Evolutionary conservation across 1,139 yeast genomes (phyloP).

Genomic region (Pichia sp.): DNA sequence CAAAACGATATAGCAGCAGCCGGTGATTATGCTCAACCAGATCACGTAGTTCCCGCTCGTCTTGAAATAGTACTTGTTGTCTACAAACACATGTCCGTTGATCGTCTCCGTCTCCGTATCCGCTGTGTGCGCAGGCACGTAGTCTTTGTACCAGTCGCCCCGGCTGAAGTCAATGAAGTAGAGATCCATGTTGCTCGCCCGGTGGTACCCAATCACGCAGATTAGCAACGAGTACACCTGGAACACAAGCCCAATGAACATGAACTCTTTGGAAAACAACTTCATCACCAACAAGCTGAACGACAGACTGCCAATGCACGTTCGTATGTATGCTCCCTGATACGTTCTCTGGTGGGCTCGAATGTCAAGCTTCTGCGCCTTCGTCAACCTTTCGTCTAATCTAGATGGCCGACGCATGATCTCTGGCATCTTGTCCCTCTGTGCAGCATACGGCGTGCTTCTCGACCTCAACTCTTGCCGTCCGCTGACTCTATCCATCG

Average conservation of each 20-base stretch:
- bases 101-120: background rate
- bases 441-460: background rate
- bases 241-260: conserved; percentile 50
- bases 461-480: background rate
- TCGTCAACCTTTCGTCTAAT: conserved; percentile 30
- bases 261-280: conserved; percentile 48
- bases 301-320: conserved; percentile 40
- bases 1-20: conserved; percentile 43
- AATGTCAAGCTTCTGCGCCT: conserved; percentile 44
- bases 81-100: conserved; percentile 25
- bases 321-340: conserved; percentile 57
- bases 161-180: conserved; percentile 35
- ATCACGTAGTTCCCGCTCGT: conserved; percentile 52
- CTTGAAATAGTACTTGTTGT: conserved; percentile 34
- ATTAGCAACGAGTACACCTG: conserved; percentile 48
- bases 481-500: background rate
- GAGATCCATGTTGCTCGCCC: conserved; percentile 44
- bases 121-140: background rate
- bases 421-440: background rate
- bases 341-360: conserved; percentile 60
- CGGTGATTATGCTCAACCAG: conserved; percentile 41
- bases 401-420: conserved; percentile 28
- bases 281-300: conserved; percentile 42
- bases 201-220: conserved; percentile 45
- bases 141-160: conserved; percentile 23